A percentile compares a stretch with the other conserved stretches of the same genome.
Conservation (phyloP, 176 grass and related monocot species). For the Thinopyrum elongatum region DNA sequence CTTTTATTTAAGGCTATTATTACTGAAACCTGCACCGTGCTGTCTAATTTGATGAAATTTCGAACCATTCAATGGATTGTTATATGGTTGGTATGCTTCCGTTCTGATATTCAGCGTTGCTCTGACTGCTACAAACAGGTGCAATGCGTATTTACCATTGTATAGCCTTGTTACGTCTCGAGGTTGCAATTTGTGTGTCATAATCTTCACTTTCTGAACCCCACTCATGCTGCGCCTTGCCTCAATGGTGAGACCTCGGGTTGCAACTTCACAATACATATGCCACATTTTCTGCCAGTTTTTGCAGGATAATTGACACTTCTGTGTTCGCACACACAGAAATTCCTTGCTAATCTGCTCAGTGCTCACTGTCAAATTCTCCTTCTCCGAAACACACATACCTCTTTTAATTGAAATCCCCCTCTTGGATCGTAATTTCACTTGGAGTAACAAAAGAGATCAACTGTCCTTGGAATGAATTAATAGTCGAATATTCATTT, state of each 20-base stretch:
- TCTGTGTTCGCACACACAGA: conserved; percentile 50
- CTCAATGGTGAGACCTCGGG: conserved; percentile 61
- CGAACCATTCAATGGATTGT: too few relatives aligned
- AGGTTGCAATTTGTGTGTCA: neutral
- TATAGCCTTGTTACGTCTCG: neutral
- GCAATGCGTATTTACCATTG: neutral
- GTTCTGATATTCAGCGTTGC: too few relatives aligned
- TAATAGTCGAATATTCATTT: too few relatives aligned
- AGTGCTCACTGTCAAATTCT: conserved; percentile 38
- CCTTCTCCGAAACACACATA: conserved; percentile 46
- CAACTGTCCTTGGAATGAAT: too few relatives aligned
- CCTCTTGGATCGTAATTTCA: too few relatives aligned
- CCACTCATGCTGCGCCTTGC: conserved; percentile 31
- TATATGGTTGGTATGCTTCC: too few relatives aligned
- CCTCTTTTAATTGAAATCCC: too few relatives aligned
- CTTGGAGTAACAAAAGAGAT: too few relatives aligned
- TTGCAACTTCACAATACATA: conserved; percentile 72
- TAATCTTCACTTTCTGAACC: conserved; percentile 27
- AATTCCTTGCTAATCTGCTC: conserved; percentile 31
- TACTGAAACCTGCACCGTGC: too few relatives aligned
- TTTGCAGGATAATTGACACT: conserved; percentile 40
- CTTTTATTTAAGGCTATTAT: too few relatives aligned
- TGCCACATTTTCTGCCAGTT: conserved; percentile 79
- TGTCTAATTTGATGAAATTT: too few relatives aligned
- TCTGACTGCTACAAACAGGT: neutral